Evolutionary conservation across 257 asterid genomes (phyloP), one percentile per base, ranked within the genome.

Genomic region (Solanum medicagineum): DNA sequence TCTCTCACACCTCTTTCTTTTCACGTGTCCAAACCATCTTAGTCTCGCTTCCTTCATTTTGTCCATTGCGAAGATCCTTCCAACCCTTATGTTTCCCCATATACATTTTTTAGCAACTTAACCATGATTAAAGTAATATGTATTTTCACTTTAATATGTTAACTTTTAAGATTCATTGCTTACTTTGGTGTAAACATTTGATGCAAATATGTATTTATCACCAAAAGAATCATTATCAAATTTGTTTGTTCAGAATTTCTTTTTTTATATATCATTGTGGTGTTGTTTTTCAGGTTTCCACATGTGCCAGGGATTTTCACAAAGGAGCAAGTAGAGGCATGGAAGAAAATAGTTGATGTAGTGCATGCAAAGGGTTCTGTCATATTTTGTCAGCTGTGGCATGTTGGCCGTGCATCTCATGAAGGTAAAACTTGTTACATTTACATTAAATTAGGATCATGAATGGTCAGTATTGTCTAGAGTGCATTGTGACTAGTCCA

Each of bases 361-460:
- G 98, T 93, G 10, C 99, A 96, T 88, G 90, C 92, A 20, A 94
- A 95, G 85, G 98, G 98, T 45, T 92, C 94, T 29, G 83, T 96
- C 82, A 90, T 96, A 13, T 96, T 95, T 91, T 96, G 99, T 89
- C 98, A 96, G 85, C 91, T 96, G 19, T 96, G 99, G 98, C 99
- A 96, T 63, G 99, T 95, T 24, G 99, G 99, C 84, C 94, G 98
- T 19, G 98, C 98, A 70, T 96, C 99, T 83, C 98, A 96, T 89
- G 92, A 81, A 86, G 97, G 99, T 96, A 81, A 69, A 40, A 32
- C 24, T 69, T 36, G 51, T 69, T 9, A 17, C 51, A 1, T 40
- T 36, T 36, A 36, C 51, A 69, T 24, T 32, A 36, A 69, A 11
- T 36, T 69, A 69, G 15, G 79, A 69, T 32, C 49, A 68, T 68